Percentiles rank a stretch among this genome's conserved stretches.
Conservation (phyloP, 768 basidiomycete genomes). For the Polyporus arcularius region DNA sequence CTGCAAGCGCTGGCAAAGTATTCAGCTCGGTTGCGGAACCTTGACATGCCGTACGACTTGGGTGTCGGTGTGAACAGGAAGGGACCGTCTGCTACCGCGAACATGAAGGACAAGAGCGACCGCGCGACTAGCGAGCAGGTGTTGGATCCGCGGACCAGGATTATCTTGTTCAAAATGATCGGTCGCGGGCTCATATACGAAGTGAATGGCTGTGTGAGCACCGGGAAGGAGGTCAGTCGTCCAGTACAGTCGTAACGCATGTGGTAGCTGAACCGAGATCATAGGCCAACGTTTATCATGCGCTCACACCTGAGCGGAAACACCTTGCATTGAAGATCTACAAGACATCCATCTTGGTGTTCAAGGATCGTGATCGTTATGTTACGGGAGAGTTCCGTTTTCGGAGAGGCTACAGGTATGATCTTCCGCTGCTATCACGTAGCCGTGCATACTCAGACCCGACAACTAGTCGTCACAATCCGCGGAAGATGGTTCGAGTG, state of each 20-base stretch:
- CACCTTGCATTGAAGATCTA: conserved; percentile 97
- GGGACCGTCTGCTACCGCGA: conserved; percentile 84
- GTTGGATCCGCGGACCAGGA: conserved; percentile 90
- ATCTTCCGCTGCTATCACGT: conserved; percentile 4
- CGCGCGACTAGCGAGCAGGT: conserved; percentile 97
- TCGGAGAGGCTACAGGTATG: conserved; percentile 73
- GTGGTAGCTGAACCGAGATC: neutral
- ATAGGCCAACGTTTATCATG: conserved; percentile 97
- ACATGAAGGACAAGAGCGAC: conserved; percentile 94
- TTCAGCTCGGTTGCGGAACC: conserved; percentile 69
- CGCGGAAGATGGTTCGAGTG: conserved; percentile 96
- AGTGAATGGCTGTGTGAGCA: conserved; percentile 95
- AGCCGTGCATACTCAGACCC: conserved; percentile 5
- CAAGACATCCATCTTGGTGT: conserved; percentile 96
- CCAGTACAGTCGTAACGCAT: neutral
- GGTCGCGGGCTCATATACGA: conserved; percentile 84
- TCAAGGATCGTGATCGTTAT: conserved; percentile 97
- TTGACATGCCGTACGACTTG: conserved; percentile 70
- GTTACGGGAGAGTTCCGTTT: conserved; percentile 97
- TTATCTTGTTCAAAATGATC: conserved; percentile 96
- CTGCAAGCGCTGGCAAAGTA: conserved; percentile 75
- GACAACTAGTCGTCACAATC: conserved; percentile 65
- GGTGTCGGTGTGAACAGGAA: conserved; percentile 87
- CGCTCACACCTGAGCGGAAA: conserved; percentile 49
- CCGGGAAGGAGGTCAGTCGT: conserved; percentile 87